Evolutionary conservation across 331 rosid genomes (phyloP).

Genomic region (Prunus yedoensis): DNA sequence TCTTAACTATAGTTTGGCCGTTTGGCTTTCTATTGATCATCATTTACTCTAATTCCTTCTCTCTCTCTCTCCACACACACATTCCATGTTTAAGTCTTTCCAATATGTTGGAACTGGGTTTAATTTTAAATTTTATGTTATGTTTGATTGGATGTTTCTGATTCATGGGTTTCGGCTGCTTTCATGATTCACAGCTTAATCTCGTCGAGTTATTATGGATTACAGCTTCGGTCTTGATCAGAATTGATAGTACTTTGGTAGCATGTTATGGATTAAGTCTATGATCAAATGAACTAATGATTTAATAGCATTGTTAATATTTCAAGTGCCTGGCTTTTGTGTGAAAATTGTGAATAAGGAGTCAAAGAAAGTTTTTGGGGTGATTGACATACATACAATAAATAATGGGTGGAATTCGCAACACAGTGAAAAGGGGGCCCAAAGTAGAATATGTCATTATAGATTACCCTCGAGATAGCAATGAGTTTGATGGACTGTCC

Average conservation of each 20-base stretch:
- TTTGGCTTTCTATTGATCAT: too few species aligned
- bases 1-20: neutral
- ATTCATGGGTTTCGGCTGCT: neutral
- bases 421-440: neutral
- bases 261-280: too few species aligned
- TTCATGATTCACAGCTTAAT: neutral
- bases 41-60: too few species aligned
- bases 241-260: too few species aligned
- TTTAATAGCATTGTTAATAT: too few species aligned
- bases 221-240: too few species aligned
- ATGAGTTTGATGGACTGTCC: neutral
- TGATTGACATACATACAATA: neutral
- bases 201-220: too few species aligned
- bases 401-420: neutral
- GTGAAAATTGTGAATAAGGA: neutral
- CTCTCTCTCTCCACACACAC: too few species aligned
- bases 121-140: too few species aligned
- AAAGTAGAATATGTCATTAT: neutral
- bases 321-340: neutral
- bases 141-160: neutral
- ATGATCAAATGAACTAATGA: too few species aligned
- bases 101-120: neutral
- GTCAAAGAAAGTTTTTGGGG: neutral
- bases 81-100: too few species aligned
- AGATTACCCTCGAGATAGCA: neutral